phyloP scores from a whole-genome alignment of 208 protist species.

The Trypanosoma grayi region DNA sequence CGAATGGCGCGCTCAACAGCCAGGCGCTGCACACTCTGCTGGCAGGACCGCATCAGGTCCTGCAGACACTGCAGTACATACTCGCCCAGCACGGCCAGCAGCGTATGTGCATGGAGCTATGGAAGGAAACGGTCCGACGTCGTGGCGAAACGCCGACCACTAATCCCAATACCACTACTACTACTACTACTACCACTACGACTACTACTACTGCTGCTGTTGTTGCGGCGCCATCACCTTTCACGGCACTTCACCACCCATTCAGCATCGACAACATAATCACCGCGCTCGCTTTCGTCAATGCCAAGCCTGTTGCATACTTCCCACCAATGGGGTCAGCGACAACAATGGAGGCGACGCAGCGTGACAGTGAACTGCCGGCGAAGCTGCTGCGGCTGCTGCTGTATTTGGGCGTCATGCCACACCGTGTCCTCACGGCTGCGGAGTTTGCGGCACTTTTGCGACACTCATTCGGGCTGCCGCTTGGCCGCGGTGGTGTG shows the following conservation, averaged over 20 bases:
- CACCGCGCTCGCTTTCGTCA: constrained; percentile 35
- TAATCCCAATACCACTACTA: too few species aligned
- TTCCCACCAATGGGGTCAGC: too few species aligned
- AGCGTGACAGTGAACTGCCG: background rate
- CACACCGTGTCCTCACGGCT: constrained; percentile 35
- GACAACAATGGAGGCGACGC: background rate
- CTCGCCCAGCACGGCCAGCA: constrained; percentile 65
- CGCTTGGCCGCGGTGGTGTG: constrained; percentile 4
- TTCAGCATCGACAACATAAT: constrained; percentile 21
- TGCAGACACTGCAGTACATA: constrained; percentile 45
- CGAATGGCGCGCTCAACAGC: background rate
- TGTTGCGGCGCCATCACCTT: background rate
- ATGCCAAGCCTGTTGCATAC: too few species aligned
- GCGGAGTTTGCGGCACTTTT: constrained; percentile 64
- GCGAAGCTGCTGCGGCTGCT: constrained; percentile 31
- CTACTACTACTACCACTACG: too few species aligned
- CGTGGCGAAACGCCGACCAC: too few species aligned
- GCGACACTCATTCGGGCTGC: constrained; percentile 30
- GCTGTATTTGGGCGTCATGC: constrained; percentile 40
- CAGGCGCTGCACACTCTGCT: constrained; percentile 1
- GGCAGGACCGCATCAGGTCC: background rate
- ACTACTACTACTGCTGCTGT: too few species aligned
- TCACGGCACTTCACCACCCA: background rate
- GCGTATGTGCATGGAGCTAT: constrained; percentile 12
- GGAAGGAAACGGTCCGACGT: constrained; percentile 8